phyloP scores from a whole-genome alignment of 2,329 filamentous ascomycete genomes.

The Hansfordia pulvinata region DNA sequence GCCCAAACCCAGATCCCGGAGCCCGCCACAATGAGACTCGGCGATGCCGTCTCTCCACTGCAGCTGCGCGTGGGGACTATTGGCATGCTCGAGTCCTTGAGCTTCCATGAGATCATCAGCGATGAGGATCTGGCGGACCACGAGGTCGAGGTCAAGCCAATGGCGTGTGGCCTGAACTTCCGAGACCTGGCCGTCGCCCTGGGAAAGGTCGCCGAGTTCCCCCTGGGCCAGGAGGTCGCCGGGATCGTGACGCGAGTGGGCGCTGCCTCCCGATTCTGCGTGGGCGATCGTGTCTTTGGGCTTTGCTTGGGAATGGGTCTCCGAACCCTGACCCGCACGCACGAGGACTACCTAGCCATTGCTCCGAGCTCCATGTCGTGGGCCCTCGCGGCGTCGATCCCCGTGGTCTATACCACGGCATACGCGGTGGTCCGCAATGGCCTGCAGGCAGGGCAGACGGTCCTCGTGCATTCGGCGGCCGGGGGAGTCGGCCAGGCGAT shows the following conservation, averaged over 20 bases:
- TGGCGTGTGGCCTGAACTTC: too few relatives aligned
- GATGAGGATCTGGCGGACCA: neutral
- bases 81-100: slow-evolving; percentile 1
- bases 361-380: too few relatives aligned
- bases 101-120: slow-evolving; percentile 1
- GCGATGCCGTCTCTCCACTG: too few relatives aligned
- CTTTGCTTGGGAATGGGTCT: slow-evolving; percentile 9
- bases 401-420: slow-evolving; percentile 13
- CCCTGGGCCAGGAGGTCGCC: slow-evolving; percentile 7
- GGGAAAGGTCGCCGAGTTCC: neutral
- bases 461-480: slow-evolving; percentile 11
- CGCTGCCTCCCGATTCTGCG: slow-evolving; percentile 6
- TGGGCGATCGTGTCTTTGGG: slow-evolving; percentile 15
- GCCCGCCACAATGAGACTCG: too few relatives aligned
- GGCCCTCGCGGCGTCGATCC: slow-evolving; percentile 12
- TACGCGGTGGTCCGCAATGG: slow-evolving; percentile 11
- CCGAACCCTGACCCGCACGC: slow-evolving; percentile 7
- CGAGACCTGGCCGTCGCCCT: slow-evolving; percentile 1
- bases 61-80: neutral
- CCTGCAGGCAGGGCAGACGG: slow-evolving; percentile 9
- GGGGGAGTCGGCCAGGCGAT: slow-evolving; percentile 10
- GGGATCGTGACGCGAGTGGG: slow-evolving; percentile 1
- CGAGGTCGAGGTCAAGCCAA: slow-evolving; percentile 1
- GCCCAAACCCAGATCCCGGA: too few relatives aligned
- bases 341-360: slow-evolving; percentile 6